Conservation (phyloP, 2,329 filamentous ascomycete genomes). For the Aphanocladium album region DNA sequence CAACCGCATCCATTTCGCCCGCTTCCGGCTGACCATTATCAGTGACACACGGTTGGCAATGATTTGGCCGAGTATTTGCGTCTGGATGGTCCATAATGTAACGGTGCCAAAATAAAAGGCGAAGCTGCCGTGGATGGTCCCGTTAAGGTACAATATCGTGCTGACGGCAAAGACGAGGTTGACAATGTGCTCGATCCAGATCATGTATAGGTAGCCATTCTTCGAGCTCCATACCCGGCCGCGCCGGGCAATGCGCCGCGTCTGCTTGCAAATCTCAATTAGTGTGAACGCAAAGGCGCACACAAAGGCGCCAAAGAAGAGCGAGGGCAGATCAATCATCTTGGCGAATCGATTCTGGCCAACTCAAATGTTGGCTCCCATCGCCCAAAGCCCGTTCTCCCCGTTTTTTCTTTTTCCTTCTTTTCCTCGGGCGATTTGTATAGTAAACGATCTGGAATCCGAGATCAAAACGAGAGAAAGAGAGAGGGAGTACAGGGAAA, state of each 20-base stretch:
- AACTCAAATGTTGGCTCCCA: too few species aligned
- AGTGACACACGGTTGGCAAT: conserved; percentile 40
- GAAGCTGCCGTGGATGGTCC: background rate
- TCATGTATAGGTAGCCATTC: conserved; percentile 15
- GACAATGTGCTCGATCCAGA: conserved; percentile 8
- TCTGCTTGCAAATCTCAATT: conserved; percentile 20
- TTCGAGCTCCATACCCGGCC: conserved; percentile 17
- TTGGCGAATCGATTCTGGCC: too few species aligned
- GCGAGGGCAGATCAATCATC: conserved; percentile 18
- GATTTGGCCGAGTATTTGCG: conserved; percentile 39
- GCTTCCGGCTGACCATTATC: conserved; percentile 33
- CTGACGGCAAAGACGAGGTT: conserved; percentile 10
- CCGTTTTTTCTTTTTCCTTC: too few species aligned
- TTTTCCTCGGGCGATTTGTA: too few species aligned
- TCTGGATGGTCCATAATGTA: conserved; percentile 23
- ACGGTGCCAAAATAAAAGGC: conserved; percentile 9
- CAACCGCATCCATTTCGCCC: conserved; percentile 31
- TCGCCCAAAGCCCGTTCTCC: too few species aligned
- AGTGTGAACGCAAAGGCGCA: conserved; percentile 24
- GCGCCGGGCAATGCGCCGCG: conserved; percentile 17
- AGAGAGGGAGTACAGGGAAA: too few species aligned
- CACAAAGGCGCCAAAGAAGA: conserved; percentile 23
- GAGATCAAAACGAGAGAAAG: too few species aligned
- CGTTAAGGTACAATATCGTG: conserved; percentile 3
- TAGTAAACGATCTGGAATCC: too few species aligned